phyloP scores from a whole-genome alignment of 2,329 filamentous ascomycete species.

The Pseudovirgaria hyperparasitica region DNA sequence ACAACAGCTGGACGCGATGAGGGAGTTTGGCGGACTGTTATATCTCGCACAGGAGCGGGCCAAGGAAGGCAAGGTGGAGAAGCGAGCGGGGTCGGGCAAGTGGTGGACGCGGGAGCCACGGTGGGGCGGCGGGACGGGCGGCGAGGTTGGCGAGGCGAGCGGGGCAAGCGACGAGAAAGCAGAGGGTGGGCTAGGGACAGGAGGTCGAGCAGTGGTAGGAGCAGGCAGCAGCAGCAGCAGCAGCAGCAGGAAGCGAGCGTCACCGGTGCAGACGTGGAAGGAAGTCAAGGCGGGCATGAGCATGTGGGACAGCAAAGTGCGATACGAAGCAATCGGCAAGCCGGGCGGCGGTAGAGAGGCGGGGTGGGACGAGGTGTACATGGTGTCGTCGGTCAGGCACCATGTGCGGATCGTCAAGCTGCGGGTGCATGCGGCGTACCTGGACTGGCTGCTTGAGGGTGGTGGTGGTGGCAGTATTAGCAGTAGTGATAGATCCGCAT shows the following conservation, averaged over 20 bases:
- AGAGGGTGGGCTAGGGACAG: slow-evolving; percentile 14
- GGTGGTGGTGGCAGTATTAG: slow-evolving; percentile 13
- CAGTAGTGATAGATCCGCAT: slow-evolving; percentile 21
- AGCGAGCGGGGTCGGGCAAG: slow-evolving; percentile 39
- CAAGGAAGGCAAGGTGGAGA: slow-evolving; percentile 40
- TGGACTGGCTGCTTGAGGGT: slow-evolving; percentile 40
- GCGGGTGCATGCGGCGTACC: slow-evolving; percentile 42
- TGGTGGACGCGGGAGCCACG: slow-evolving; percentile 47
- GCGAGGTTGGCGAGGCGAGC: slow-evolving; percentile 25
- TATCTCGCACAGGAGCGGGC: slow-evolving; percentile 47
- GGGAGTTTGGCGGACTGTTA: slow-evolving; percentile 45
- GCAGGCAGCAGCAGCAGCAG: slow-evolving; percentile 9
- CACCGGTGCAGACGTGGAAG: slow-evolving; percentile 40
- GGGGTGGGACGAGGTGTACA: slow-evolving; percentile 46
- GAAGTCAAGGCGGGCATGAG: slow-evolving; percentile 35
- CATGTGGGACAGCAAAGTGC: slow-evolving; percentile 44
- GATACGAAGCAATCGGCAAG: slow-evolving; percentile 45
- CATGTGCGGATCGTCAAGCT: slow-evolving; percentile 48
- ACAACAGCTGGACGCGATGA: slow-evolving; percentile 40
- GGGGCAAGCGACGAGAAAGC: slow-evolving; percentile 16
- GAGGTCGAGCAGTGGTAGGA: no score
- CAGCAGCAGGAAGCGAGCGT: slow-evolving; percentile 27
- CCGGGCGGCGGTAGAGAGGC: slow-evolving; percentile 26
- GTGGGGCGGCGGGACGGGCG: slow-evolving; percentile 43
- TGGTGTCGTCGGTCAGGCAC: slow-evolving; percentile 50